Base-by-base conservation (phyloP, 306 rosid species). In the Pterocarpus macrocarpus region DNA sequence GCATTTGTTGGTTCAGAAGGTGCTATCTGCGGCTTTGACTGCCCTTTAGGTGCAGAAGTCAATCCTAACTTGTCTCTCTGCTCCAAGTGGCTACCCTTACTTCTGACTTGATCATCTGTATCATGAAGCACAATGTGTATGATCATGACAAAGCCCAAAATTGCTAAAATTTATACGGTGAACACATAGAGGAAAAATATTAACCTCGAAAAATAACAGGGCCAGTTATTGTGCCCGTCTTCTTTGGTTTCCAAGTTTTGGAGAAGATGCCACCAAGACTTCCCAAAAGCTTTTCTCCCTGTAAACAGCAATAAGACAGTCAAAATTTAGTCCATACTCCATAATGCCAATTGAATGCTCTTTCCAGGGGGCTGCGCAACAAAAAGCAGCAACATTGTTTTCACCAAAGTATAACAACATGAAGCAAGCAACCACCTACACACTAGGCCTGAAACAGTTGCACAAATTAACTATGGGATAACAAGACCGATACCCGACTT, bases 271-370 rank as follows among this genome's bases (percentile, higher is more conserved):
- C 99, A 17, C 99, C 99, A 57, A 93, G 97, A 86, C 86, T 93
- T 83, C 99, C 99, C 84, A 95, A 83, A 82, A 93, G 95, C 81
- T 91, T 95, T 89, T 95, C 97, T 44, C 97, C 94, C 98, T 95
- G 90, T 43, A 81, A 79, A 71, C 67, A 85, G n/a, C 57, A 75
- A 58, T 33, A 83, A 57, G 49, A 67, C 57, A 84, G 63, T 30
- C 22, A 85, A 73, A 75, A 66, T 65, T 64, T 33, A 12, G 61
- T 75, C 47, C 39, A 57, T 1, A 84, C 79, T 81, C 47, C 39
- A 57, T 1, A 84, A 81, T 81, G 47, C 62, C 22, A 83, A 15
- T 57, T 39, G 44, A 47, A 75, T 4, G 32, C 22, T 33, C 80
- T 35, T 71, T 9, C 35, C 1, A 34, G 14, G 28, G 58, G 33